A percentile compares a stretch with the other conserved stretches of the same genome.
Evolutionary conservation across 441 rosid species (phyloP).

Genomic region (Euphorbia celastroides): DNA sequence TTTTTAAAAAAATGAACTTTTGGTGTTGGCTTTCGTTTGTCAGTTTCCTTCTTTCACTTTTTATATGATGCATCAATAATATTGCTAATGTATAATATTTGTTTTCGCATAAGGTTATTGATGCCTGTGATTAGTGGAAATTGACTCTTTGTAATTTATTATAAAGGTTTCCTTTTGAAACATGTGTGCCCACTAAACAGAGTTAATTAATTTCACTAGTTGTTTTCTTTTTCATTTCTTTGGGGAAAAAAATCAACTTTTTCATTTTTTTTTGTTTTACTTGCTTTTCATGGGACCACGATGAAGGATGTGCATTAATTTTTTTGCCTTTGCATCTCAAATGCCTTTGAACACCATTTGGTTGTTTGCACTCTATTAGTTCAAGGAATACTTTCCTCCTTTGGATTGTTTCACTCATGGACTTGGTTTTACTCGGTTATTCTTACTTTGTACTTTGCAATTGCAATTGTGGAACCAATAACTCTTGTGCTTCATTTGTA

Average conservation of each 20-base stretch:
- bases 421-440: neutral
- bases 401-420: conserved; percentile 2
- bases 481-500: conserved; percentile 28
- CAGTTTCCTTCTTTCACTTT: conserved; percentile 14
- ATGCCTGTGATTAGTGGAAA: conserved; percentile 11
- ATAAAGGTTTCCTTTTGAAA: conserved; percentile 19
- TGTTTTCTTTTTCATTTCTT: conserved; percentile 8
- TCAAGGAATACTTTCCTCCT: conserved; percentile 1
- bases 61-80: conserved; percentile 12
- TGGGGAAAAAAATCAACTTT: neutral
- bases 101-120: conserved; percentile 6
- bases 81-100: neutral
- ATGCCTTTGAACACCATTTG: conserved; percentile 1
- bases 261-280: neutral
- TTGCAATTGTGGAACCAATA: conserved; percentile 20
- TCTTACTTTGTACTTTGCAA: conserved; percentile 3
- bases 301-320: conserved; percentile 3
- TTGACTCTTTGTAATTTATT: conserved; percentile 14
- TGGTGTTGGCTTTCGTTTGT: neutral
- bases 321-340: conserved; percentile 10
- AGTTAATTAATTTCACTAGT: conserved; percentile 22
- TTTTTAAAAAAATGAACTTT: neutral
- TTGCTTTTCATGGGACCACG: neutral
- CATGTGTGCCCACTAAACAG: conserved; percentile 15
- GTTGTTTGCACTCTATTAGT: neutral